Evolutionary conservation across 257 asterid genomes (phyloP).

Genomic region (Salvia rosmarinus): DNA sequence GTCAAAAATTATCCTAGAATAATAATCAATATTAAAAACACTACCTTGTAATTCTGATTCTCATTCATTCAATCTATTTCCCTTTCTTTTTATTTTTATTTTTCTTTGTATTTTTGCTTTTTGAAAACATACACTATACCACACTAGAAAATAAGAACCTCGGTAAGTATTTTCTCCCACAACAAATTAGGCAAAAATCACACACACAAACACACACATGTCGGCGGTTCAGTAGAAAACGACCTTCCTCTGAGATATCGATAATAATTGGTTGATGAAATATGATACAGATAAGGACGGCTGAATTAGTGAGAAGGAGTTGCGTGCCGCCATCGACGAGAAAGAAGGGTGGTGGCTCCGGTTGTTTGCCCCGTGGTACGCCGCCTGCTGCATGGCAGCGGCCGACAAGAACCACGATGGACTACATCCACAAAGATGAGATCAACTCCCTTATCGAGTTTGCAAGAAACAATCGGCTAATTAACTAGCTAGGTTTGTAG

Average conservation of each 20-base stretch:
- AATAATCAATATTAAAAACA: too few species aligned
- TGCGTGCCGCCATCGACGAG: constrained; percentile 20
- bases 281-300: constrained; percentile 17
- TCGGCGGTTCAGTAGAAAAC: not conserved
- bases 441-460: constrained; percentile 21
- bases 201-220: too few species aligned
- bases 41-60: too few species aligned
- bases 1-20: too few species aligned
- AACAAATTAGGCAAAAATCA: not conserved
- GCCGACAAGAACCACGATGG: constrained; percentile 25
- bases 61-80: too few species aligned
- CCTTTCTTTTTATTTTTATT: too few species aligned
- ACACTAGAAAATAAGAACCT: too few species aligned
- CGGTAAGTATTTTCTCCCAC: not conserved
- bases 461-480: constrained; percentile 3
- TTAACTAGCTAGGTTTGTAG: too few species aligned
- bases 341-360: constrained; percentile 21
- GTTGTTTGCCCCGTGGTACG: not conserved
- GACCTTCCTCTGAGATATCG: not conserved
- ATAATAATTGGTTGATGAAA: constrained; percentile 12
- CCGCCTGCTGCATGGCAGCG: constrained; percentile 5
- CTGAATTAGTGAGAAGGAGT: constrained; percentile 26
- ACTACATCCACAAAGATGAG: constrained; percentile 10
- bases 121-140: too few species aligned
- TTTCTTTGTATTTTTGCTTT: too few species aligned